A percentile compares a stretch with the other conserved stretches of the same genome.
phyloP scores from a whole-genome alignment of 2,329 filamentous ascomycete species.

The Elsinoe ampelina region DNA sequence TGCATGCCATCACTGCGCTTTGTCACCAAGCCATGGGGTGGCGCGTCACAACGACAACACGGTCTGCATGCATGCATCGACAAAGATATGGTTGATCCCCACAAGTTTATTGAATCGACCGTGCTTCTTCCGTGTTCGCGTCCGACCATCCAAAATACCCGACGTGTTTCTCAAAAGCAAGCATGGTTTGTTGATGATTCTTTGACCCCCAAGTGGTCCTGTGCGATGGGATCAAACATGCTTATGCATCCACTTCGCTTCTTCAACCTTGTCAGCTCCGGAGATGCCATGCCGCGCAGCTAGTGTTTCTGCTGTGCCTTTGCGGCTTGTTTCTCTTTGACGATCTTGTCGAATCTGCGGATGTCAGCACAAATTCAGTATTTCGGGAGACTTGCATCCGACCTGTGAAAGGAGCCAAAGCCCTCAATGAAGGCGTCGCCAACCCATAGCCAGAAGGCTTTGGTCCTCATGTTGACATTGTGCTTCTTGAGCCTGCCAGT shows the following conservation, averaged over 20 bases:
- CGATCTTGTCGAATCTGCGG: constrained; percentile 32
- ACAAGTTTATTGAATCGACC: not conserved
- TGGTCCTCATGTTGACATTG: constrained; percentile 40
- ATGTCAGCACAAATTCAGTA: not conserved
- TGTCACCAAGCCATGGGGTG: not conserved
- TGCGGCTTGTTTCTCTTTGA: constrained; percentile 33
- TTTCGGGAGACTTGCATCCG: not conserved
- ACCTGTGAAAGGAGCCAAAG: constrained; percentile 37
- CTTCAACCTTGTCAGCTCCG: not conserved
- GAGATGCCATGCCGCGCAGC: not conserved
- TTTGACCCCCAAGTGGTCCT: not conserved
- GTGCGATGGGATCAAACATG: constrained; percentile 4
- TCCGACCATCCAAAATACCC: constrained; percentile 4
- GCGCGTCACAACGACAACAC: not conserved
- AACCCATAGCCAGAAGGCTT: constrained; percentile 48
- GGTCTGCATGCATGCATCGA: not conserved
- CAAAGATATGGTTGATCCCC: constrained; percentile 4
- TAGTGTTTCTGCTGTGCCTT: constrained; percentile 33
- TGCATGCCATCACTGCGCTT: not conserved
- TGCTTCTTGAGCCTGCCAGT: constrained; percentile 40
- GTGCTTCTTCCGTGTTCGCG: not conserved
- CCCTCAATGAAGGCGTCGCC: constrained; percentile 46
- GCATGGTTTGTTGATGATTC: constrained; percentile 8
- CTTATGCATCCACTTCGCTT: constrained; percentile 8
- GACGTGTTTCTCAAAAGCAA: constrained; percentile 9